phyloP scores from a whole-genome alignment of 2,329 filamentous ascomycete genomes.

The Dactylellina cionopaga region DNA sequence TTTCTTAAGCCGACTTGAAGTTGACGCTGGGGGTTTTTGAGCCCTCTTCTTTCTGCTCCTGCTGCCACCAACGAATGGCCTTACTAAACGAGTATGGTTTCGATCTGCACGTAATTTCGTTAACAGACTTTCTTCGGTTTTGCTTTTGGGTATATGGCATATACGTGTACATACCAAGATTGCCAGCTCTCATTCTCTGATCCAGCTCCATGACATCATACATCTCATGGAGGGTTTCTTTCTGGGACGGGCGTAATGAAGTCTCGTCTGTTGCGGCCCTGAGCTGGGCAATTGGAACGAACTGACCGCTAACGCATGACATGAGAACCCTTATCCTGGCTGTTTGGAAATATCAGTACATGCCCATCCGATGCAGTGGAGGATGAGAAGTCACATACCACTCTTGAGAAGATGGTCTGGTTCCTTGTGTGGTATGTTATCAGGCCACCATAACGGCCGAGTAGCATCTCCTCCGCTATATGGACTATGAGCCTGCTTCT shows the following conservation, averaged over 20 bases:
- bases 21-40: neutral
- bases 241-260: constrained; percentile 24
- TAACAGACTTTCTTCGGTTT: neutral
- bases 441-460: constrained; percentile 74
- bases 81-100: constrained; percentile 21
- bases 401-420: constrained; percentile 77
- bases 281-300: constrained; percentile 26
- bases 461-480: constrained; percentile 74
- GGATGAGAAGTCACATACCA: constrained; percentile 62
- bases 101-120: no score
- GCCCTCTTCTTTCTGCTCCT: constrained; percentile 30
- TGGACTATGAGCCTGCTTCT: constrained; percentile 79
- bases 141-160: neutral
- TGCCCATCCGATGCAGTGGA: neutral
- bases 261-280: constrained; percentile 38
- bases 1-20: neutral
- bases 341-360: neutral
- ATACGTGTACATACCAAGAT: constrained; percentile 22
- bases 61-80: constrained; percentile 29
- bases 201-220: constrained; percentile 41
- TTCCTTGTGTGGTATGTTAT: constrained; percentile 74
- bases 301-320: constrained; percentile 18
- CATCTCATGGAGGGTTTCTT: constrained; percentile 45
- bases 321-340: constrained; percentile 25
- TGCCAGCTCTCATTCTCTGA: constrained; percentile 16